A percentile compares a stretch with the other conserved stretches of the same genome.
These are phyloP conservation scores for Pythium sp. DNA, from an alignment of 352 stramenopile genomes.

Conservation along the genomic window DNA sequence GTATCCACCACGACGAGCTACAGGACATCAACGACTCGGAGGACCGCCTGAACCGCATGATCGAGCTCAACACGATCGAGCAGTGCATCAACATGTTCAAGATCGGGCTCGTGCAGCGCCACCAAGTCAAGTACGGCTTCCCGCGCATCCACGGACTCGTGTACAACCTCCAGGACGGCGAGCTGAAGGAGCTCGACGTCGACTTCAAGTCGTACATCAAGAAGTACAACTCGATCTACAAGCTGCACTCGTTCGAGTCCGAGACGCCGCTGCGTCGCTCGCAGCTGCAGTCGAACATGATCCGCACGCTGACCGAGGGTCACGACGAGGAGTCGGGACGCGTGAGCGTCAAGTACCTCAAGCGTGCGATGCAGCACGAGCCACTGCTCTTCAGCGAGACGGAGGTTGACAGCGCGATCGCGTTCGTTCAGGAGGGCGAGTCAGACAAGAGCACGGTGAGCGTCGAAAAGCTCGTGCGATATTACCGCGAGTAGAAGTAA, in stretches of 20 bases:
- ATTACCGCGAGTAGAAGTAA: conserved; percentile 11
- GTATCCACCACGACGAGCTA: conserved; percentile 89
- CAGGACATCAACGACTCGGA: conserved; percentile 75
- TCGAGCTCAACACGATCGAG: conserved; percentile 89
- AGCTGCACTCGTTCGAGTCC: conserved; percentile 71
- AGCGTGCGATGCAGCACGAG: conserved; percentile 66
- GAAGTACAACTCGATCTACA: conserved; percentile 81
- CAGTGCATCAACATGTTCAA: conserved; percentile 92
- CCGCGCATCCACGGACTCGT: conserved; percentile 87
- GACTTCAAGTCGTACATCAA: conserved; percentile 78
- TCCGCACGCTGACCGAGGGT: conserved; percentile 49
- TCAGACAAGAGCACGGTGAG: conserved; percentile 31
- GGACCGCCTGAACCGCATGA: conserved; percentile 68
- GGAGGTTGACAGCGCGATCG: conserved; percentile 59
- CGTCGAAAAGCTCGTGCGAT: conserved; percentile 53
- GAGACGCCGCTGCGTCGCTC: conserved; percentile 42
- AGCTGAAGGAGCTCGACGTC: conserved; percentile 85
- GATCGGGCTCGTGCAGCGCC: conserved; percentile 84
- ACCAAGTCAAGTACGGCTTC: conserved; percentile 87
- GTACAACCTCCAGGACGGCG: conserved; percentile 79
- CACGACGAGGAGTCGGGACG: conserved; percentile 53
- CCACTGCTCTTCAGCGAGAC: conserved; percentile 77
- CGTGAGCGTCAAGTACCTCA: conserved; percentile 61
- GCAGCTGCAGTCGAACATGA: conserved; percentile 77
- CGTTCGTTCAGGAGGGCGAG: conserved; percentile 34